Percentiles rank a stretch among this genome's conserved stretches.
Conservation (phyloP, 176 grass and related monocot species). For the Bolboschoenus planiculmis region DNA sequence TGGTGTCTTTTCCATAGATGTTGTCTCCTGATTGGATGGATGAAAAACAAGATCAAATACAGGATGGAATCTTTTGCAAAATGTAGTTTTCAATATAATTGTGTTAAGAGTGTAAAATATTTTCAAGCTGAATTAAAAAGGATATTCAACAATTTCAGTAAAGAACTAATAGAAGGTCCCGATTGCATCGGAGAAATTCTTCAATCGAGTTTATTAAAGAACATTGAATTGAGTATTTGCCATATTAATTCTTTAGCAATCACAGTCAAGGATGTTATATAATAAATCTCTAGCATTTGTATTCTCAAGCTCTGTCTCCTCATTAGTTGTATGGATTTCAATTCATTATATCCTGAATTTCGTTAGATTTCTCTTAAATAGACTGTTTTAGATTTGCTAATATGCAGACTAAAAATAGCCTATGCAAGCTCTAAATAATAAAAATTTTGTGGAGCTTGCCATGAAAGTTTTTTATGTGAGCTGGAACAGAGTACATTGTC, state of each 20-base stretch:
- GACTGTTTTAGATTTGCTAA: not conserved
- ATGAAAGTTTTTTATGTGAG: too few species aligned
- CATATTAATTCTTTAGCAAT: too few species aligned
- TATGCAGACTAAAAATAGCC: not conserved
- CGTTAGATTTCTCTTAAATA: not conserved
- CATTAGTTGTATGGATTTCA: not conserved
- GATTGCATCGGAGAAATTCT: not conserved
- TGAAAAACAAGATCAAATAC: not conserved
- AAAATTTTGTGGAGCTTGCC: not conserved
- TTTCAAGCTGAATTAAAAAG: not conserved
- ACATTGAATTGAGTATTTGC: not conserved
- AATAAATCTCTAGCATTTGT: too few species aligned
- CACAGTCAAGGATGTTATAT: not conserved
- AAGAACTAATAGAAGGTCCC: not conserved
- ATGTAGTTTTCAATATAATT: not conserved
- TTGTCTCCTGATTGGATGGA: constrained; percentile 64
- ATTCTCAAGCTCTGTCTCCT: too few species aligned
- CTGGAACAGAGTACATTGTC: too few species aligned
- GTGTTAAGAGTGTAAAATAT: not conserved
- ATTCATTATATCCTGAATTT: not conserved
- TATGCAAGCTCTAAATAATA: not conserved
- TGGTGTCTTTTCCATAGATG: constrained; percentile 56
- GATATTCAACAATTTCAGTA: not conserved
- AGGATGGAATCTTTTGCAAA: not conserved
- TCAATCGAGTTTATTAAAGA: not conserved